phyloP scores from a whole-genome alignment of 148 eudicot species.

The Rheum nobile region DNA sequence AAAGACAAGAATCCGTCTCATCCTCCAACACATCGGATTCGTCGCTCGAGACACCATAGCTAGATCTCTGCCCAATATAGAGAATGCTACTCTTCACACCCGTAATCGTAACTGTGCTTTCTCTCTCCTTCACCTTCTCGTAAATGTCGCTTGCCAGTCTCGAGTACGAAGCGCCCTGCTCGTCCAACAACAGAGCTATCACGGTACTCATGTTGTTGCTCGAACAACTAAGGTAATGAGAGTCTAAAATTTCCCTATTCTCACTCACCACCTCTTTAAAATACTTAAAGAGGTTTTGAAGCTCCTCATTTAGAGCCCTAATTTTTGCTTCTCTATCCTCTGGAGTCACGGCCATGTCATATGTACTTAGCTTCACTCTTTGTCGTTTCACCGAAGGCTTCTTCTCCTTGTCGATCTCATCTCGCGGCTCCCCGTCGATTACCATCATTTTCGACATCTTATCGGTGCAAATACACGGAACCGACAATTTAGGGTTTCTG shows the following conservation, averaged over 20 bases:
- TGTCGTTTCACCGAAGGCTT: constrained; percentile 45
- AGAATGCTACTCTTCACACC: constrained; percentile 59
- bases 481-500: constrained; percentile 7
- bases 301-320: constrained; percentile 25
- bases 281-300: constrained; percentile 33
- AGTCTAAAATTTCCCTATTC: constrained; percentile 14
- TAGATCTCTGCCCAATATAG: constrained; percentile 56
- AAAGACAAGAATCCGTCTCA: constrained; percentile 49
- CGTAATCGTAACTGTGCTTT: constrained; percentile 29
- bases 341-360: constrained; percentile 5
- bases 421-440: constrained; percentile 12
- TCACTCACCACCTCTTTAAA: constrained; percentile 32
- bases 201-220: constrained; percentile 20
- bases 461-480: not conserved
- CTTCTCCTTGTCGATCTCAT: not conserved
- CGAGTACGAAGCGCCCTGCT: constrained; percentile 48
- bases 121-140: constrained; percentile 36
- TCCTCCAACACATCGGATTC: constrained; percentile 83
- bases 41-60: constrained; percentile 46
- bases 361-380: constrained; percentile 17
- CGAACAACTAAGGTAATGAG: not conserved
- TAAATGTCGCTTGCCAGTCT: constrained; percentile 45
- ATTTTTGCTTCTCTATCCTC: constrained; percentile 42
- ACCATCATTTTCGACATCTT: constrained; percentile 35
- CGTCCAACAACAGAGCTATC: constrained; percentile 69